Evolutionary conservation across 1,284 basidiomycete species (phyloP).

Genomic region (Athelia sp.): DNA sequence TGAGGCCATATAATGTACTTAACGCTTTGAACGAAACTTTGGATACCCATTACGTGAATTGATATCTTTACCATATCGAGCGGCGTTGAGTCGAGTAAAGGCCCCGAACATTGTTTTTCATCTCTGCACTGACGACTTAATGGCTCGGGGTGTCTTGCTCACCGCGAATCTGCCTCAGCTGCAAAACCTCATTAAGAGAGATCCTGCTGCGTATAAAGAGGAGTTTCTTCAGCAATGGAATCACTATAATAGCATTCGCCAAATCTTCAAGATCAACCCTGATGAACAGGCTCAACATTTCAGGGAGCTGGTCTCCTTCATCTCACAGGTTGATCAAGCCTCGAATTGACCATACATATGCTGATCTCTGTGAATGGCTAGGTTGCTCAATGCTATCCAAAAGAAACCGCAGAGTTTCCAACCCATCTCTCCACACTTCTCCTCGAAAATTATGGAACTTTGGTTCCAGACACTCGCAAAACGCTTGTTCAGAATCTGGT

Average conservation of each 20-base stretch:
- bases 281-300: slow-evolving; percentile 82
- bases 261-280: slow-evolving; percentile 78
- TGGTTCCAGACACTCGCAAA: slow-evolving; percentile 77
- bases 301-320: slow-evolving; percentile 81
- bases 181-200: slow-evolving; percentile 96
- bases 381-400: slow-evolving; percentile 88
- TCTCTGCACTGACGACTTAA: slow-evolving; percentile 14
- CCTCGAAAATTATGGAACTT: slow-evolving; percentile 67
- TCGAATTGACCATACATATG: slow-evolving; percentile 3
- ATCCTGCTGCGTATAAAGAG: slow-evolving; percentile 87
- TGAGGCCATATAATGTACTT: too few species aligned
- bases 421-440: slow-evolving; percentile 73
- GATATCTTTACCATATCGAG: neutral
- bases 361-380: slow-evolving; percentile 22
- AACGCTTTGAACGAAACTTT: too few species aligned
- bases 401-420: slow-evolving; percentile 80
- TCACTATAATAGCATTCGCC: slow-evolving; percentile 85
- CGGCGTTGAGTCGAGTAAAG: neutral
- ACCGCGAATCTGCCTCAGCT: slow-evolving; percentile 76
- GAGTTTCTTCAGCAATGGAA: slow-evolving; percentile 99
- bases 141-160: slow-evolving; percentile 60
- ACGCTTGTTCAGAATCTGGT: slow-evolving; percentile 86
- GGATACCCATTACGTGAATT: too few species aligned
- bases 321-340: slow-evolving; percentile 59
- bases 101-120: neutral